phyloP scores from a whole-genome alignment of 345 rosid species.

The Salix exigua region DNA sequence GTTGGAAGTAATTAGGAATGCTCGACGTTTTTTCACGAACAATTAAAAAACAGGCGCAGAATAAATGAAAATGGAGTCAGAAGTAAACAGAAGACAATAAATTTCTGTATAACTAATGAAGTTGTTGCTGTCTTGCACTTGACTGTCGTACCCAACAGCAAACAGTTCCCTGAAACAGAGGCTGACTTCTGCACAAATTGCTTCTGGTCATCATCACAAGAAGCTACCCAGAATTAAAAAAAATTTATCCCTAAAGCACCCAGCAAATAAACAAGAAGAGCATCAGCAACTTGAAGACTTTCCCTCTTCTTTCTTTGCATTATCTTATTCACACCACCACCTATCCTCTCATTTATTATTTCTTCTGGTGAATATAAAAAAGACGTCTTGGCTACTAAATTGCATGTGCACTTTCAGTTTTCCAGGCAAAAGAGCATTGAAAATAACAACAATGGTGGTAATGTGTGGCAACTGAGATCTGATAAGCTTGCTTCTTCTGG shows the following conservation, averaged over 20 bases:
- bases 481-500: slow-evolving; percentile 19
- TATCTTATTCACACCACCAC: background rate
- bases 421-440: background rate
- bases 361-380: background rate
- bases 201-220: slow-evolving; percentile 7
- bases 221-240: background rate
- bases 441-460: background rate
- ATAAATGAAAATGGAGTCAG: background rate
- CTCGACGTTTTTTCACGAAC: background rate
- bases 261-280: background rate
- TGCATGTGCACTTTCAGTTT: slow-evolving; percentile 26
- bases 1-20: background rate
- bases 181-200: slow-evolving; percentile 9
- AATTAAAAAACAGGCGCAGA: background rate
- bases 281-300: background rate
- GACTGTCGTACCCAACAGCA: background rate
- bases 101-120: background rate
- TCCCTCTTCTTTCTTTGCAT: background rate
- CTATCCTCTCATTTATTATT: background rate
- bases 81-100: background rate
- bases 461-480: background rate
- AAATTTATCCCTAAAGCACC: background rate
- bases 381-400: slow-evolving; percentile 17
- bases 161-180: slow-evolving; percentile 4
- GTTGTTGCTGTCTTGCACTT: background rate